Percentiles rank a stretch among this genome's conserved stretches.
These are phyloP conservation scores for Clitopilus hobsonii DNA, from an alignment of 768 basidiomycete species.

Conservation along the genomic window DNA sequence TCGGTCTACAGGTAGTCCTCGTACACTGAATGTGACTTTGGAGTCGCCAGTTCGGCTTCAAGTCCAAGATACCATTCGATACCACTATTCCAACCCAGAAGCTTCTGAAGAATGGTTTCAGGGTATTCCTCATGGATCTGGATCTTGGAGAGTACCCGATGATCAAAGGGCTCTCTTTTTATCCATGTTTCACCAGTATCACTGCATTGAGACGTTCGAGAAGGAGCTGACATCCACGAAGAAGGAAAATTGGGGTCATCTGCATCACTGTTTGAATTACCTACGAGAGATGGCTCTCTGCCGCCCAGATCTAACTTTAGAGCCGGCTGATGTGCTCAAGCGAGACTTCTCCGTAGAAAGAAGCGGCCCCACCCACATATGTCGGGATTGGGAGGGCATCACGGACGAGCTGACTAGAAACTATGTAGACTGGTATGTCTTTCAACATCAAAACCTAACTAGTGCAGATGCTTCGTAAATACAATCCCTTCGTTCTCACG, in stretches of 20 bases:
- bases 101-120: neutral
- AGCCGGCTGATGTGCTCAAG: slow-evolving; percentile 33
- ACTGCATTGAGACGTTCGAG: neutral
- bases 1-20: neutral
- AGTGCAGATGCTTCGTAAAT: neutral
- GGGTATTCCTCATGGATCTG: neutral
- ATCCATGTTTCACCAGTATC: neutral
- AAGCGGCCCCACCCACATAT: slow-evolving; percentile 33
- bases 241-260: slow-evolving; percentile 15
- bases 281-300: slow-evolving; percentile 42
- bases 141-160: neutral
- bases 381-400: slow-evolving; percentile 30
- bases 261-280: slow-evolving; percentile 45
- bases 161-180: neutral
- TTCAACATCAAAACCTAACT: neutral
- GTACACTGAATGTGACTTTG: neutral
- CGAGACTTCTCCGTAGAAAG: slow-evolving; percentile 30
- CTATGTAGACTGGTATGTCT: neutral
- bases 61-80: neutral
- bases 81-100: neutral
- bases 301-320: slow-evolving; percentile 42
- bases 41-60: neutral
- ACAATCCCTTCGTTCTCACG: no score
- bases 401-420: neutral
- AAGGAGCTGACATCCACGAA: neutral